Base-by-base conservation (phyloP, 139 green algal genomes). In the Coelastrella sp. region DNA sequence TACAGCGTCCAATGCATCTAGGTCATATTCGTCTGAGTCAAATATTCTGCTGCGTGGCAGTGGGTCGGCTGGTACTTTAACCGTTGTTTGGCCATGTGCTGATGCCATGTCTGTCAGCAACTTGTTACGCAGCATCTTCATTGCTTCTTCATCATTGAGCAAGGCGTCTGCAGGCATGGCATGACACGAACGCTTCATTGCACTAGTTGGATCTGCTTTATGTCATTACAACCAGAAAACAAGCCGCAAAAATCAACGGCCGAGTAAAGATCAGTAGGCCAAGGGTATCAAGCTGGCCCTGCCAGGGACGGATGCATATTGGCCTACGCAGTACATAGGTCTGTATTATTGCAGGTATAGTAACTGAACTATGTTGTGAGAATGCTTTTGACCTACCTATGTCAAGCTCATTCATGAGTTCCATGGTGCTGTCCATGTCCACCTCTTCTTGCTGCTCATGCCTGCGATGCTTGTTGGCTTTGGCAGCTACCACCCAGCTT, bases 91-190 rank as follows among this genome's bases (percentile, higher is more conserved):
- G 10, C 59, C 59, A 63, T 35, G 58, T 57, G 49, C 35, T 59
- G 87, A 63, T 8, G 58, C 60, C 87, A 91, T 91, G 19, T 91
- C 78, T 61, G 63, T 9, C 10, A 87, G 87, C 24, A 91, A 27
- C 49, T 49, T 65, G 56, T 7, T 74, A 6, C 87, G 78, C n/a
- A 91, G n/a, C 20, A 60, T 61, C 7, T 19, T 22, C 27, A 91
- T 85, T 25, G 78, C 79, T 60, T 87, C 22, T 27, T 59, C 49
- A 24, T 91, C 79, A 17, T 85, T 76, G 19, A 91, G 35, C 24
- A 90, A 58, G 9, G 73, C 65, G 27, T 88, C 82, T 60, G 59
- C 57, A 27, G 15, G 49, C 25, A 85, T 9, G 24, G 49, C 49
- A 59, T 66, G 19, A 24, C n/a, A 66, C 25, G 19, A 60, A 3